These are phyloP conservation scores for Cercospora sesami DNA, from an alignment of 2,329 filamentous ascomycete species.

Conservation along the genomic window DNA sequence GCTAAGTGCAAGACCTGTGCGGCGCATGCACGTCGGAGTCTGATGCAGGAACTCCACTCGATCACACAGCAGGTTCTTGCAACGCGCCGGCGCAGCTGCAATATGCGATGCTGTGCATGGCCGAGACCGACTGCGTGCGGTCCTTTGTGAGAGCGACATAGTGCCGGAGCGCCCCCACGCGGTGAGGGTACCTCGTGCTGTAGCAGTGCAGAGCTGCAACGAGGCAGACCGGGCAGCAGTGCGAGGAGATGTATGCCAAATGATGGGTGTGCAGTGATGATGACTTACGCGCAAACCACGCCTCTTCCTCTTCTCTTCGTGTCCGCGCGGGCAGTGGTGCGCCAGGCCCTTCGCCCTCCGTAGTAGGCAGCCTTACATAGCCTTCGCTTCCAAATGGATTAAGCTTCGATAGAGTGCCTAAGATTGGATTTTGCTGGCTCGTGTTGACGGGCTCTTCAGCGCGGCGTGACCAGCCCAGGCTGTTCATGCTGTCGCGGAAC, in stretches of 20 bases:
- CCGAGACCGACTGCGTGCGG: constrained; percentile 27
- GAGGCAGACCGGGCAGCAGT: constrained; percentile 6
- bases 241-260: constrained; percentile 1
- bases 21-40: constrained; percentile 27
- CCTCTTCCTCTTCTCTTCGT: constrained; percentile 90
- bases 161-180: constrained; percentile 1
- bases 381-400: constrained; percentile 86
- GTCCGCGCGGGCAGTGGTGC: constrained; percentile 82
- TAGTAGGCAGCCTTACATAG: constrained; percentile 87
- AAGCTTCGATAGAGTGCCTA: constrained; percentile 77
- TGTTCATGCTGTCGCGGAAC: constrained; percentile 93
- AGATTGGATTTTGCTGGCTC: constrained; percentile 71
- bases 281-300: constrained; percentile 88
- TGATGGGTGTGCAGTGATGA: constrained; percentile 12
- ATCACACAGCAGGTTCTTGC: constrained; percentile 26
- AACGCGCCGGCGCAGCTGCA: constrained; percentile 17
- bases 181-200: neutral
- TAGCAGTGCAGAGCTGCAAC: constrained; percentile 25
- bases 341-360: constrained; percentile 70
- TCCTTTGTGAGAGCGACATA: constrained; percentile 23
- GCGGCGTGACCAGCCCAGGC: constrained; percentile 88
- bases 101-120: constrained; percentile 28
- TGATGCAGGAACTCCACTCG: constrained; percentile 35
- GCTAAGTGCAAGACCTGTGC: constrained; percentile 20
- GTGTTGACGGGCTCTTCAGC: constrained; percentile 70